These are phyloP conservation scores for Cyclanthera cordifolia DNA, from an alignment of 306 rosid species.

Conservation along the genomic window DNA sequence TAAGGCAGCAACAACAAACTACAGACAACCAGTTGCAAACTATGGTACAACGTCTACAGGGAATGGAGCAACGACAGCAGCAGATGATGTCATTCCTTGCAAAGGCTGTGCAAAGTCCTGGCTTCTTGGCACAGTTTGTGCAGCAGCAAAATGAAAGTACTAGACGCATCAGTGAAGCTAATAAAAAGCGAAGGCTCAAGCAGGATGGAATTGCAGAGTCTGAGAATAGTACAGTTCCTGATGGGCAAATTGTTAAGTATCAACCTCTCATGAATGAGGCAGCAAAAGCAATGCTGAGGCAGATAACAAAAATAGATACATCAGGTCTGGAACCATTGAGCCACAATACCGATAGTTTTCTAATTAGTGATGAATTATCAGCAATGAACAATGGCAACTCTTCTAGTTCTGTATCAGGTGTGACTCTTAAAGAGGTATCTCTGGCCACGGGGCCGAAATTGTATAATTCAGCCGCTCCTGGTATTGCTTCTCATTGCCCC, in stretches of 20 bases:
- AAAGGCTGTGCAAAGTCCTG: constrained; percentile 92
- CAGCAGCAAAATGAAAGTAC: constrained; percentile 85
- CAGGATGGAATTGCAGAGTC: constrained; percentile 58
- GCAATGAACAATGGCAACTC: constrained; percentile 51
- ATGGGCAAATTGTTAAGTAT: constrained; percentile 80
- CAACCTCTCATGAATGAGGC: constrained; percentile 66
- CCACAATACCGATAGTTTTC: constrained; percentile 25
- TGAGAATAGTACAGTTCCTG: constrained; percentile 38
- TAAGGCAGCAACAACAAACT: constrained; percentile 96
- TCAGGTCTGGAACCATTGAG: constrained; percentile 29
- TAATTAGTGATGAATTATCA: constrained; percentile 50
- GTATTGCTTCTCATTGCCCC: constrained; percentile 23
- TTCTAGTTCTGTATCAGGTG: constrained; percentile 49
- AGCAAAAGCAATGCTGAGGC: constrained; percentile 65
- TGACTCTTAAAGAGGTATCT: constrained; percentile 71
- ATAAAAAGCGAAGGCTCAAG: constrained; percentile 76
- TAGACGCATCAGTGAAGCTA: constrained; percentile 63
- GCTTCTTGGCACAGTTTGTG: constrained; percentile 86
- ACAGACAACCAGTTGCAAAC: constrained; percentile 88
- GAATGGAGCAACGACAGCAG: constrained; percentile 97
- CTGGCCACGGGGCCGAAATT: constrained; percentile 45
- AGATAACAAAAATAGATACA: constrained; percentile 57
- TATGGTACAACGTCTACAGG: constrained; percentile 89
- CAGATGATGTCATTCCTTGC: constrained; percentile 99
- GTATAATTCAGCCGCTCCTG: constrained; percentile 23